These are phyloP conservation scores for Irpex sp. DNA, from an alignment of 1,284 basidiomycete genomes.

Conservation along the genomic window DNA sequence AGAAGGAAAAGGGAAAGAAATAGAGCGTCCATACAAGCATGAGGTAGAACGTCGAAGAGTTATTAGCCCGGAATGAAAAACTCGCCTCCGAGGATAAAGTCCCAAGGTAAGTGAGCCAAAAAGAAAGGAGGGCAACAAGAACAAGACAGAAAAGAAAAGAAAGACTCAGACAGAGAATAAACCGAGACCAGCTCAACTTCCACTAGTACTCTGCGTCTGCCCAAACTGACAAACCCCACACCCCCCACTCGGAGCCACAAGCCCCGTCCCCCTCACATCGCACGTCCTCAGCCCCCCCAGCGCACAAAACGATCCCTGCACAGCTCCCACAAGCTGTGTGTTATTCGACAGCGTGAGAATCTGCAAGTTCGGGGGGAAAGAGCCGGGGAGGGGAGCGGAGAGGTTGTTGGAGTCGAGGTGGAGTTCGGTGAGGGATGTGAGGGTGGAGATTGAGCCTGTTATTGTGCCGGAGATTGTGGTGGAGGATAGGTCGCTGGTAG, in stretches of 20 bases:
- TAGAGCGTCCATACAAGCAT: background rate
- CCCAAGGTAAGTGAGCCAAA: no score
- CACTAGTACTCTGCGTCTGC: background rate
- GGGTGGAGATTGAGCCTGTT: slow-evolving; percentile 23
- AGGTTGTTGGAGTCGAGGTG: slow-evolving; percentile 28
- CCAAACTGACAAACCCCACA: slow-evolving; percentile 21
- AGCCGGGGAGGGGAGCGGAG: slow-evolving; percentile 19
- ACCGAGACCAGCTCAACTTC: background rate
- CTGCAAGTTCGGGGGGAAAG: slow-evolving; percentile 25
- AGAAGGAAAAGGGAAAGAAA: background rate
- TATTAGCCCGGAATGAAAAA: background rate
- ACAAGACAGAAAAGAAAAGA: no score
- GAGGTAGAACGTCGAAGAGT: background rate
- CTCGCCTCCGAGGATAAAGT: no score
- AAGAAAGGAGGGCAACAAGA: no score
- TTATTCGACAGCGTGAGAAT: slow-evolving; percentile 25
- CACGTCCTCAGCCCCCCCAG: slow-evolving; percentile 24
- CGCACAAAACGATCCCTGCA: slow-evolving; percentile 25
- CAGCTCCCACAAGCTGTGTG: slow-evolving; percentile 20
- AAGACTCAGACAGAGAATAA: no score
- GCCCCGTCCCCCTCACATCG: slow-evolving; percentile 25
- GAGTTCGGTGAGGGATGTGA: slow-evolving; percentile 24
- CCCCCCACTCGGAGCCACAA: slow-evolving; percentile 18
- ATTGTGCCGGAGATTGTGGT: slow-evolving; percentile 24
- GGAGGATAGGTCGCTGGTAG: slow-evolving; percentile 25